Evolutionary conservation across 2,329 filamentous ascomycete genomes (phyloP), one percentile per base, ranked within the genome.

Genomic region (Clarireedia monteithiana): DNA sequence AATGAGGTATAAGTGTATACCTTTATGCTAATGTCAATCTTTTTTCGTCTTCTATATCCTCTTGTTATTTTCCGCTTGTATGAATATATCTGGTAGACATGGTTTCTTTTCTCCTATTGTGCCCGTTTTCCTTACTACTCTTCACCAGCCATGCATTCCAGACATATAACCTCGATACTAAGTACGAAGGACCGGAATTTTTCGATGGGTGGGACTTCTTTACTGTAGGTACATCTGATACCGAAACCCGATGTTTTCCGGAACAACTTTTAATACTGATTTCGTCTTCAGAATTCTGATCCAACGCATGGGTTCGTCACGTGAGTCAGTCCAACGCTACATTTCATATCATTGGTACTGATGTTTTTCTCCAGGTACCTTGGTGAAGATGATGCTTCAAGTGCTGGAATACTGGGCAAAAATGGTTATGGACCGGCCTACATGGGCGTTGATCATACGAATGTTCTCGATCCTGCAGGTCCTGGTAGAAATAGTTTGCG

Each of bases 381-480:
- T 2, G 12, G 23, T 34, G 23, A 47, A 7, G 15, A 27, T 12
- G 15, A 7, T 14, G 48, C 54, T 12, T 17, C 17, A 26, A 12
- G 9, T 24, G 23, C 20, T 15, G 34, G 24, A 30, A 27, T 56
- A 12, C 34, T 52, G 5, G 26, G 15, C n/a, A 6, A 59, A 68
- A 74, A 51, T 5, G 24, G n/a, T 7, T 20, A 34, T 45, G 76
- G 24, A 47, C 72, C 78, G 56, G 73, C 88, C 63, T 86, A 84
- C 68, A 79, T 90, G 57, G 86, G 86, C 45, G 83, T 86, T 48
- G 86, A 90, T 70, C 71, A 77, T 66, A 76, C 68, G 55, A 85
- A 87, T 65, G 72, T 87, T 14, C 40, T 53, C 6, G 39, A 55
- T 34, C 46, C 53, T 38, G 23, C 36, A 7, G 47, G 17, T 6